A percentile compares a stretch with the other conserved stretches of the same genome.
Conservation (phyloP, 495 filamentous ascomycete genomes). For the Penicillium coffeae region DNA sequence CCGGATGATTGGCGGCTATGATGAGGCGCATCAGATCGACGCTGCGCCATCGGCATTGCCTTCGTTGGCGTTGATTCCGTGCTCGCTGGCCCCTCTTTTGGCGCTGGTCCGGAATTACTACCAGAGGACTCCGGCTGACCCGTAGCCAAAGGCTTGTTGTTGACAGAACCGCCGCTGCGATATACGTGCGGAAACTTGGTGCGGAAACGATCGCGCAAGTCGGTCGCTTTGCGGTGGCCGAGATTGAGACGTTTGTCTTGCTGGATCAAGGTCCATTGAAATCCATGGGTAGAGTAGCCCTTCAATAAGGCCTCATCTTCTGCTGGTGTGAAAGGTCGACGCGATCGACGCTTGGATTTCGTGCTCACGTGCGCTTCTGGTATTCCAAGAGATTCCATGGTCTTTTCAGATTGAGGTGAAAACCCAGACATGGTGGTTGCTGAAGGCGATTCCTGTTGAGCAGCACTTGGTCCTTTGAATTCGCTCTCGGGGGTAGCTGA, state of each 20-base stretch:
- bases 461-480: neutral
- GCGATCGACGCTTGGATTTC: constrained; percentile 37
- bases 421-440: constrained; percentile 13
- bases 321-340: constrained; percentile 62
- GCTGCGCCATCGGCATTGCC: neutral
- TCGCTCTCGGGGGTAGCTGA: constrained; percentile 15
- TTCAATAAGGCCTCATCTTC: constrained; percentile 76
- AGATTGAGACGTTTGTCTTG: constrained; percentile 66
- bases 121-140: neutral
- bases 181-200: constrained; percentile 77
- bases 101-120: constrained; percentile 7
- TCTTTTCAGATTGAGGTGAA: constrained; percentile 27
- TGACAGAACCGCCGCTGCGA: constrained; percentile 47
- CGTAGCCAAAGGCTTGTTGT: constrained; percentile 24
- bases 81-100: constrained; percentile 5
- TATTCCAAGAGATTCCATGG: constrained; percentile 34
- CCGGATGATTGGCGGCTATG: constrained; percentile 17
- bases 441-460: constrained; percentile 6
- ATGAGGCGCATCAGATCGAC: constrained; percentile 6
- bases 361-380: constrained; percentile 35
- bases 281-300: constrained; percentile 71
- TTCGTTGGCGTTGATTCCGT: constrained; percentile 16
- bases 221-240: constrained; percentile 64
- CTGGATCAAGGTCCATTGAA: constrained; percentile 77
- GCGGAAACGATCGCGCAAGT: constrained; percentile 78